Percentiles rank a stretch among this genome's conserved stretches.
Evolutionary conservation across 2,329 filamentous ascomycete species (phyloP).

Genomic region (Periglandula ipomoeae): DNA sequence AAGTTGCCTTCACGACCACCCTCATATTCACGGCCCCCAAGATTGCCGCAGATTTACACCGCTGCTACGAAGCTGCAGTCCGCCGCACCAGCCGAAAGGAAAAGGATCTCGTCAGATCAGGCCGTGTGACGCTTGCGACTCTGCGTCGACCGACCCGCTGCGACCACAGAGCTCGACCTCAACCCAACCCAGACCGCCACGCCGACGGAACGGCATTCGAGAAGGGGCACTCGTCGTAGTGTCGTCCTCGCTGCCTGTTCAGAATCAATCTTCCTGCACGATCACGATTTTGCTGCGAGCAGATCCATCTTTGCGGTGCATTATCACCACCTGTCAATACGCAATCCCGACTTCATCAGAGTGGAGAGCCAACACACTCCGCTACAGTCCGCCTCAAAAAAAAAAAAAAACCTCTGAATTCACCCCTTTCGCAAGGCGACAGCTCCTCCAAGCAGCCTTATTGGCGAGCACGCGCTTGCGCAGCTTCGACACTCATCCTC

Average conservation of each 20-base stretch:
- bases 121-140: not conserved
- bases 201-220: constrained; percentile 5
- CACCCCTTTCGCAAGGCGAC: not conserved
- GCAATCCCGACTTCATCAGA: not conserved
- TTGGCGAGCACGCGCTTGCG: not conserved
- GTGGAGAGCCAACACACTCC: not conserved
- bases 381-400: not conserved
- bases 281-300: not conserved
- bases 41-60: not conserved
- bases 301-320: not conserved
- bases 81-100: not conserved
- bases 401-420: not conserved
- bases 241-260: constrained; percentile 4
- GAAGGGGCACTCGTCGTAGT: constrained; percentile 1
- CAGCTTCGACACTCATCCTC: not conserved
- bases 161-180: not conserved
- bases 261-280: not conserved
- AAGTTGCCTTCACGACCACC: not conserved
- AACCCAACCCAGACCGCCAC: constrained; percentile 3
- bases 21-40: not conserved
- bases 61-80: not conserved
- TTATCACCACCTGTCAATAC: not conserved
- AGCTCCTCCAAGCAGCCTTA: not conserved
- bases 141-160: not conserved
- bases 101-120: not conserved